Conservation (phyloP, 2,329 filamentous ascomycete species). For the Aureobasidium uvarum region DNA sequence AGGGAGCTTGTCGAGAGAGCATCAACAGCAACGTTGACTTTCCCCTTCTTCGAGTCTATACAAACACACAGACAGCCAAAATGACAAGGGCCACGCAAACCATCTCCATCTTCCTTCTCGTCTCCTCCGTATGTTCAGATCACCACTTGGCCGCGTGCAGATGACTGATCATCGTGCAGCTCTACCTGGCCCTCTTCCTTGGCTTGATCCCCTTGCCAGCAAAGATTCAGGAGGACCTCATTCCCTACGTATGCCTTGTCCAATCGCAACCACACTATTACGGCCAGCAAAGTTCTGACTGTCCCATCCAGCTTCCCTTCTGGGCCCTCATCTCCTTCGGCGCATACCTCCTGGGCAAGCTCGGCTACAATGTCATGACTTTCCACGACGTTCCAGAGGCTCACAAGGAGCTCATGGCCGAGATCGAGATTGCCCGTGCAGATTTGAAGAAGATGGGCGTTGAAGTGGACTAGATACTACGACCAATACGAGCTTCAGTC, state of each 20-base stretch:
- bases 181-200: conserved; percentile 85
- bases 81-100: conserved; percentile 97
- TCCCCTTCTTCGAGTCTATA: neutral
- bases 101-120: conserved; percentile 79
- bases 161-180: neutral
- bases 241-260: conserved; percentile 74
- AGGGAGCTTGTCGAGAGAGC: neutral
- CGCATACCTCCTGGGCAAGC: conserved; percentile 84
- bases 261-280: conserved; percentile 20
- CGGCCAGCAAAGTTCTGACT: conserved; percentile 5
- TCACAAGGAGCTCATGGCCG: conserved; percentile 80
- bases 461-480: conserved; percentile 63
- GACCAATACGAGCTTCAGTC: neutral
- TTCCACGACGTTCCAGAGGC: conserved; percentile 96
- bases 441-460: conserved; percentile 74
- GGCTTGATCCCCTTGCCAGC: conserved; percentile 77
- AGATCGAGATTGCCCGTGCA: conserved; percentile 73
- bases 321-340: conserved; percentile 90
- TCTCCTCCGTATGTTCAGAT: conserved; percentile 70
- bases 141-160: conserved; percentile 28
- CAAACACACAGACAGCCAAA: conserved; percentile 37
- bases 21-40: conserved; percentile 13
- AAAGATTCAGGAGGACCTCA: conserved; percentile 76
- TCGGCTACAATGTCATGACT: conserved; percentile 88
- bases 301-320: conserved; percentile 71